Evolutionary conservation across 495 filamentous ascomycete species (phyloP).

Genomic region (Penicillium atrosanguineum): DNA sequence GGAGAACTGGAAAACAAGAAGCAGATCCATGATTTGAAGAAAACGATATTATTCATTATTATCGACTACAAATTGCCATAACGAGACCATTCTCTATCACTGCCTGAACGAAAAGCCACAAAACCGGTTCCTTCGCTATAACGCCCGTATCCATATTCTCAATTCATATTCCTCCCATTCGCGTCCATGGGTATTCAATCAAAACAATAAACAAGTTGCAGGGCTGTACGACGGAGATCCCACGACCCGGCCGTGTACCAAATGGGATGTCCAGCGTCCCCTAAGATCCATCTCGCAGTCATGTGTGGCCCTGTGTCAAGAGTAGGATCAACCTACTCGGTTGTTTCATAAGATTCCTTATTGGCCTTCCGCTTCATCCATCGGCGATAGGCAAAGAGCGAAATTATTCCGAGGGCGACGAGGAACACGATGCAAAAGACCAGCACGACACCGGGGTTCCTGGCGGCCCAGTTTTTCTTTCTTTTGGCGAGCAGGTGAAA

Average conservation of each 20-base stretch:
- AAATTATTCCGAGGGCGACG: slow-evolving; percentile 40
- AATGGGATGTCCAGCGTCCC: not conserved
- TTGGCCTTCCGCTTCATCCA: slow-evolving; percentile 36
- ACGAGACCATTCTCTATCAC: not conserved
- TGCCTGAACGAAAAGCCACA: not conserved
- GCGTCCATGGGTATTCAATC: not conserved
- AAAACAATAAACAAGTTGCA: not conserved
- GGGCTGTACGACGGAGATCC: not conserved
- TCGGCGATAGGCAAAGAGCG: slow-evolving; percentile 45
- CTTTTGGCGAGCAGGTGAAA: slow-evolving; percentile 30
- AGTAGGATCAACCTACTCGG: not conserved
- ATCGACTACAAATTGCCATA: not conserved
- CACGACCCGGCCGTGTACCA: not conserved
- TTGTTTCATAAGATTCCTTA: slow-evolving; percentile 26
- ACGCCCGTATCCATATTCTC: not conserved
- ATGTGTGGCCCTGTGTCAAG: not conserved
- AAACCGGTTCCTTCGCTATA: not conserved
- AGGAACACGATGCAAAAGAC: slow-evolving; percentile 55
- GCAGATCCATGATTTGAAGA: slow-evolving; percentile 1
- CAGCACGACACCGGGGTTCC: slow-evolving; percentile 51
- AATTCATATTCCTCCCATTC: not conserved
- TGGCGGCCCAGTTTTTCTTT: slow-evolving; percentile 46
- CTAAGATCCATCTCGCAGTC: not conserved
- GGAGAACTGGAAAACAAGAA: not conserved
- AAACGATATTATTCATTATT: slow-evolving; percentile 1